Evolutionary conservation across 352 stramenopile genomes (phyloP), one percentile per base, ranked within the genome.

Genomic region (Pythium oligandrum): DNA sequence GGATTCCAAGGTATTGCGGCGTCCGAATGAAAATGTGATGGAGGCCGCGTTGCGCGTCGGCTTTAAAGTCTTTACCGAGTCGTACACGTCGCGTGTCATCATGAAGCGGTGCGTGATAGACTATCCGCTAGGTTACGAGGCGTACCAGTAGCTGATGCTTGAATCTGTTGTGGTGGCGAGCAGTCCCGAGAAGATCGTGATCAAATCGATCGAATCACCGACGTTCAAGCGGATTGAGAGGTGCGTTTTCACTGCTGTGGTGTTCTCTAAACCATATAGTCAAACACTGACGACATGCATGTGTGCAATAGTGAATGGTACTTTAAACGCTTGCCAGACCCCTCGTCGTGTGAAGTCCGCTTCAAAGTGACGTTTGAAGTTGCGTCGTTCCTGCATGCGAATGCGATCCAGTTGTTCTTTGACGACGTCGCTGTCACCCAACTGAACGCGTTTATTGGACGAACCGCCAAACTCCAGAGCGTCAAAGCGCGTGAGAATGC

Each of bases 211-310:
- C 40, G 76, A 93, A 42, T 93, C 83, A 32, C 83, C 83, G 7
- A 93, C 80, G 34, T 93, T 93, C 57, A 93, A 93, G 64, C 78
- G 78, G 46, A 90, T 93, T 57, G 83, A 93, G 40, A 93, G 79
- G 82, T 93, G 48, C 1, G 59, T 50, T 32, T 32, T 57, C 35
- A 0, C 48, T 53, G 44, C 3, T 44, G 33, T 32, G 26, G 33
- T 48, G 34, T 43, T 63, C 49, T 46, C 11, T 12, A 3, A 45
- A 11, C 58, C 1, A 53, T 36, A 4, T 26, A 10, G 4, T 57
- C 12, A 54, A 3, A 55, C 17, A 26, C 17, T 26, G 17, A 26
- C 17, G 17, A 26, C 17, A 26, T 26, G 17, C 17, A n/a, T 40
- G 6, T 31, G 35, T 34, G 9, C 4, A 30, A 11, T 48, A 89